Conservation (phyloP, 1,284 basidiomycete species). For the Lignosus rhinocerotis region DNA sequence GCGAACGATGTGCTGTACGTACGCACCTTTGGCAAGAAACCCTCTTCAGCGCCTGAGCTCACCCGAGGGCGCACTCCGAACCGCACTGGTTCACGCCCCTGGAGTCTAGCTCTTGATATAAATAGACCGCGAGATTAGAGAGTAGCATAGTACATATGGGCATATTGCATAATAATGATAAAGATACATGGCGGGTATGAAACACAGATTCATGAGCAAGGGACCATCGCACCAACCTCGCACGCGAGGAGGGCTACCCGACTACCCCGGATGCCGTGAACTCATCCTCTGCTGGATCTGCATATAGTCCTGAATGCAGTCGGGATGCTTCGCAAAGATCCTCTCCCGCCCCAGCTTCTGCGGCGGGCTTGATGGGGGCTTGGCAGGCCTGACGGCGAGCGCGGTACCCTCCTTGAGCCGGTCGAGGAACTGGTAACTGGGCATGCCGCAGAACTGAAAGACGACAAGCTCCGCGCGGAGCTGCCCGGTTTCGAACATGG, state of each 20-base stretch:
- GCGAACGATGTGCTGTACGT: too few species aligned
- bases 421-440: background rate
- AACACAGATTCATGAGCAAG: too few species aligned
- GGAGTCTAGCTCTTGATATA: too few species aligned
- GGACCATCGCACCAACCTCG: background rate
- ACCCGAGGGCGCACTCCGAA: too few species aligned
- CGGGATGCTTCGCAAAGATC: slow-evolving; percentile 2
- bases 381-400: slow-evolving; percentile 4
- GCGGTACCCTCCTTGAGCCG: slow-evolving; percentile 2
- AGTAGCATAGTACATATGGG: background rate
- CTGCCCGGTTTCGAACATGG: background rate
- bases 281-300: background rate
- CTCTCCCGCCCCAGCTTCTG: background rate
- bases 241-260: background rate
- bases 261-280: background rate
- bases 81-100: too few species aligned
- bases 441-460: slow-evolving; percentile 12
- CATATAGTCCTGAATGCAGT: background rate
- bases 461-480: slow-evolving; percentile 7
- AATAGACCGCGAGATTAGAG: background rate
- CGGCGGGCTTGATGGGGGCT: background rate
- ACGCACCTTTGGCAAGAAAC: too few species aligned
- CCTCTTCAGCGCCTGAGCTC: too few species aligned
- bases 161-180: background rate
- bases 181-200: background rate